Percentiles rank a stretch among this genome's conserved stretches.
These are phyloP conservation scores for Diatrype stigma DNA, from an alignment of 2,329 filamentous ascomycete species.

Conservation along the genomic window DNA sequence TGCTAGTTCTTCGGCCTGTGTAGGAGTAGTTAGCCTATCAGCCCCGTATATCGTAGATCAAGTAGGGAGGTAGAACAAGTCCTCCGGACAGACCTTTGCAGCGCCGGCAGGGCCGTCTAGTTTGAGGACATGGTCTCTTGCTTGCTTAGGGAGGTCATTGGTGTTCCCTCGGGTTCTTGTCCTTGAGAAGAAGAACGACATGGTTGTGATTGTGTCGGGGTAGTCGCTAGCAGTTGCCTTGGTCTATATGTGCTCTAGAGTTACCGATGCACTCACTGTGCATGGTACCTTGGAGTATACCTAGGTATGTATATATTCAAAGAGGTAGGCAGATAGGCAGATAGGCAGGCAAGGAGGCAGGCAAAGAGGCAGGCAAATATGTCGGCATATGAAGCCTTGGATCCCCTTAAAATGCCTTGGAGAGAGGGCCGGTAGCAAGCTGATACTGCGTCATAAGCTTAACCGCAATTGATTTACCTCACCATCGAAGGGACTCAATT, in stretches of 20 bases:
- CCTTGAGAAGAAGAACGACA: slow-evolving; percentile 56
- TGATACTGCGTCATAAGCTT: too few species aligned
- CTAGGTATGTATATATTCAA: neutral
- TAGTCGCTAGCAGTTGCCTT: neutral
- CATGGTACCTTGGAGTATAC: neutral
- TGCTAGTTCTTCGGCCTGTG: slow-evolving; percentile 78
- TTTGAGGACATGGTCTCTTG: slow-evolving; percentile 49
- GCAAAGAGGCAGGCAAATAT: too few species aligned
- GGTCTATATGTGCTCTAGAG: neutral
- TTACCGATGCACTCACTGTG: neutral
- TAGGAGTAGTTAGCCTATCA: slow-evolving; percentile 20
- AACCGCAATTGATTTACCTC: too few species aligned
- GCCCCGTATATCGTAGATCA: slow-evolving; percentile 7
- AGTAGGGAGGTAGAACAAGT: slow-evolving; percentile 2
- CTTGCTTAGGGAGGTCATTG: slow-evolving; percentile 52
- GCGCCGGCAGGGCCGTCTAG: slow-evolving; percentile 45
- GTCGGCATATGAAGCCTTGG: too few species aligned
- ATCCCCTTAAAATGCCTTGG: too few species aligned
- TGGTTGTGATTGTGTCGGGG: slow-evolving; percentile 19
- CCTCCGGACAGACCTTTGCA: slow-evolving; percentile 38
- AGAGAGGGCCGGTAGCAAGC: too few species aligned
- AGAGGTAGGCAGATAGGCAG: neutral
- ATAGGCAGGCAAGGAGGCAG: too few species aligned
- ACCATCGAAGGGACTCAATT: too few species aligned
- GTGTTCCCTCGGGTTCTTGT: slow-evolving; percentile 46